These are phyloP conservation scores for Cymbopogon flexuosus DNA, from an alignment of 202 grass and related monocot genomes.

Conservation along the genomic window DNA sequence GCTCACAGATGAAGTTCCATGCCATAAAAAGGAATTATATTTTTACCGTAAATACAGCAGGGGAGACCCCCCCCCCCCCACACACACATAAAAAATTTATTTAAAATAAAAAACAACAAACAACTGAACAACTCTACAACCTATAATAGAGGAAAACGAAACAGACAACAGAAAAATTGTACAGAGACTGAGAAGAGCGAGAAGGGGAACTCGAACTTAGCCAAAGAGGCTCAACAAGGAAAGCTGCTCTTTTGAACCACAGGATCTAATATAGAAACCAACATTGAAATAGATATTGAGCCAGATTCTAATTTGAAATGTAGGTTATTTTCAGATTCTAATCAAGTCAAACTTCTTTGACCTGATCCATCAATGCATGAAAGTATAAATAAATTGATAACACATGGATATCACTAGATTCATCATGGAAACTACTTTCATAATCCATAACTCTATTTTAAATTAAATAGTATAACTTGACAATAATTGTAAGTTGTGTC, in stretches of 20 bases:
- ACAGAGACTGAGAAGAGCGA: neutral
- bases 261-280: neutral
- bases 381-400: neutral
- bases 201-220: neutral
- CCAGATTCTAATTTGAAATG: neutral
- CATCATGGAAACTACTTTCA: neutral
- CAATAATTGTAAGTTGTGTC: neutral
- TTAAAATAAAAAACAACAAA: neutral
- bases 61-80: too few relatives aligned
- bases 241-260: neutral
- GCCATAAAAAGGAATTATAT: neutral
- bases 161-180: neutral
- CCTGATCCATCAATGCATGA: neutral
- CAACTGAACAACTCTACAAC: neutral
- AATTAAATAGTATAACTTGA: neutral
- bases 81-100: neutral
- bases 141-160: neutral
- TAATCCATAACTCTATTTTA: neutral
- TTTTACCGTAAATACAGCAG: neutral
- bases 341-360: neutral
- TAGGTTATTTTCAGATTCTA: neutral
- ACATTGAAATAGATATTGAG: conserved; percentile 14
- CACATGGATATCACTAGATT: neutral
- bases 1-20: neutral
- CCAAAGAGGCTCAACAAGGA: neutral